Base-by-base conservation (phyloP, 805 yeast genomes). In the Clavispora fructus region DNA sequence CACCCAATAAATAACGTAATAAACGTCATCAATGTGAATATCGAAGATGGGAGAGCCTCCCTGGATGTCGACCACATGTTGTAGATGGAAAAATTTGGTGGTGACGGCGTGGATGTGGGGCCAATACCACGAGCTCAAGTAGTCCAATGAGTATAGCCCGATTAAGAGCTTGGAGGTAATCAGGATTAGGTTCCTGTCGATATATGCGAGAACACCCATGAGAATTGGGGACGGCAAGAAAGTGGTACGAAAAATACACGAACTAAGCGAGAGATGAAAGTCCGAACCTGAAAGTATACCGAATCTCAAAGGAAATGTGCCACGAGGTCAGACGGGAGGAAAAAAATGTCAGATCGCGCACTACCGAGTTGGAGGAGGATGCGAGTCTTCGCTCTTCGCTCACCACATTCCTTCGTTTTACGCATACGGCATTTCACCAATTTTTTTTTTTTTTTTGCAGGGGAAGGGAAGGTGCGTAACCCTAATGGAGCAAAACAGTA, bases 1-100 rank as follows among this genome's bases (percentile, higher is more conserved):
- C 8, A 86, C 70, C 67, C 82, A 77, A 41, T 75, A 69, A 6
- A 77, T 45, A 13, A 83, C 79, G 54, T 77, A 72, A 61, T 73
- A 83, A 2, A 57, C 46, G 56, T 84, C 91, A 51, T 80, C 74
- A 4, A 56, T 43, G 16, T 85, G 84, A 47, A 81, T 77, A 55
- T 77, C 85, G 56, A 81, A 85, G 31, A 52, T 33, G 14, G 58
- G 49, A 12, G 43, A 41, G 17, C 59, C 59, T 10, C 44, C 46
- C 9, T 48, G 35, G 7, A 38, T 26, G 39, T 47, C 56, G 27
- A 54, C 49, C 42, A 57, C 52, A 32, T 61, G 56, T 50, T 63
- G 74, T 43, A 74, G 60, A 40, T 63, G 63, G 39, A 72, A 55
- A 48, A 69, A 70, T 47, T 71, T 63, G 46, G 62, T 50, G 19